Evolutionary conservation across 148 eudicot genomes (phyloP).

Genomic region (Rhododendron williamsianum): DNA sequence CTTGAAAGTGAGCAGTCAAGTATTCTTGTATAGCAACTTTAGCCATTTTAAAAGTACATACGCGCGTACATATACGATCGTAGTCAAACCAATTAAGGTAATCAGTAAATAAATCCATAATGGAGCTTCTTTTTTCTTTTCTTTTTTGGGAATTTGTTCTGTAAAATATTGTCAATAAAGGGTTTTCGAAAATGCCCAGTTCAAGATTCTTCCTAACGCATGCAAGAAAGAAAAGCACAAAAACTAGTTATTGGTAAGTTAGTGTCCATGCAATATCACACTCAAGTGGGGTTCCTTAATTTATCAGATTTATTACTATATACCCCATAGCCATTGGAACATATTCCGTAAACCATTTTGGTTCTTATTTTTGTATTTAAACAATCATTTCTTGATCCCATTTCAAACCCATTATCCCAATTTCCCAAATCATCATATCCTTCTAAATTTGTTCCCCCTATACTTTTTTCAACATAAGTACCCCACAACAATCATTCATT

Average conservation of each 20-base stretch:
- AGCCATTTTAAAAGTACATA: background rate
- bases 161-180: background rate
- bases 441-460: background rate
- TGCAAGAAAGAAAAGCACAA: background rate
- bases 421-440: background rate
- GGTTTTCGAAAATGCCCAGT: background rate
- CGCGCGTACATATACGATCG: background rate
- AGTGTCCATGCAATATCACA: background rate
- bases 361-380: background rate
- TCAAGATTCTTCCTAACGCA: background rate
- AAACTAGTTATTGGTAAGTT: background rate
- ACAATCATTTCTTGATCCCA: conserved; percentile 5
- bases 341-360: conserved; percentile 22
- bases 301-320: background rate
- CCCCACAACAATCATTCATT: background rate
- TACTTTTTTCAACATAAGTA: background rate
- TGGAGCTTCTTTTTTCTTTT: background rate
- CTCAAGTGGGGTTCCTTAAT: background rate
- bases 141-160: background rate
- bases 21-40: background rate
- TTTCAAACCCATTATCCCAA: conserved; percentile 14
- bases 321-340: background rate
- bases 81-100: background rate
- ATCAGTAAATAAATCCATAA: background rate
- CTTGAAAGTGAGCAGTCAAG: background rate